A percentile compares a stretch with the other conserved stretches of the same genome.
phyloP scores from a whole-genome alignment of 108 stramenopile genomes.

The Schizochytrium sp. region DNA sequence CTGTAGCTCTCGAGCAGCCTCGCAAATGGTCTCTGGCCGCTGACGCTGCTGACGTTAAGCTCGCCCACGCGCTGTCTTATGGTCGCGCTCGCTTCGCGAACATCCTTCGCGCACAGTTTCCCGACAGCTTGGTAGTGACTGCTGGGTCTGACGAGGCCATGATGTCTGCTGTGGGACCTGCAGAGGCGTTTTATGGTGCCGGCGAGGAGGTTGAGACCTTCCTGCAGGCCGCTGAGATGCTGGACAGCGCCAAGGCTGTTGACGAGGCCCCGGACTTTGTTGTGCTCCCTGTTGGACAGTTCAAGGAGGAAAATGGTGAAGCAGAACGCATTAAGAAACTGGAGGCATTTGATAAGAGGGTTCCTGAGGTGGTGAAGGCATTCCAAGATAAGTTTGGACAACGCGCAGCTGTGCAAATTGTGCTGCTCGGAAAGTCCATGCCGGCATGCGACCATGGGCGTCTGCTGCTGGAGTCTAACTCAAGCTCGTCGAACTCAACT shows the following conservation, averaged over 20 bases:
- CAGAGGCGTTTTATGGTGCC: background rate
- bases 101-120: background rate
- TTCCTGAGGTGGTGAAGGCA: constrained; percentile 22
- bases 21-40: constrained; percentile 11
- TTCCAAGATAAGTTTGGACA: background rate
- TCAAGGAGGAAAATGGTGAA: background rate
- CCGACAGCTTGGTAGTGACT: background rate
- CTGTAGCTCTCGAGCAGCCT: background rate
- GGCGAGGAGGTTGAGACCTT: background rate
- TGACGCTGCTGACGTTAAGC: constrained; percentile 12
- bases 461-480: background rate
- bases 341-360: background rate
- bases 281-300: background rate
- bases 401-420: constrained; percentile 47
- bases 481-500: background rate
- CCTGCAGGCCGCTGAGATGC: background rate
- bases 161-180: background rate
- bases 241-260: background rate
- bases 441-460: constrained; percentile 12
- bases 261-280: constrained; percentile 25
- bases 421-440: constrained; percentile 23
- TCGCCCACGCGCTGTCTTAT: constrained; percentile 33
- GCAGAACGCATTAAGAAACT: background rate
- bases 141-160: background rate
- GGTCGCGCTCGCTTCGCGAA: background rate